A percentile compares a stretch with the other conserved stretches of the same genome.
These are phyloP conservation scores for Vicia villosa DNA, from an alignment of 306 rosid genomes.

Conservation along the genomic window DNA sequence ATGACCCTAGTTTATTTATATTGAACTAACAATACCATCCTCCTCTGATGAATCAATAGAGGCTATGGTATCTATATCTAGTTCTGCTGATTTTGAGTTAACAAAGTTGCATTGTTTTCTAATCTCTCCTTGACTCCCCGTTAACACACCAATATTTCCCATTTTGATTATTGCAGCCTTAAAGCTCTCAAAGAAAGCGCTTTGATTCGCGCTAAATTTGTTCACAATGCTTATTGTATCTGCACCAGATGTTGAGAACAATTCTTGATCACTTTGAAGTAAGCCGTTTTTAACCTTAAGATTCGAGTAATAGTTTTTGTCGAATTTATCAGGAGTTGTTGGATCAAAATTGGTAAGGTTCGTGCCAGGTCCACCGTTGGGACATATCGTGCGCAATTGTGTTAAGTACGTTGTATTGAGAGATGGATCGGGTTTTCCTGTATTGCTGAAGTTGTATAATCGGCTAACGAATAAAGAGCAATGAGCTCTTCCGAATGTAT, in stretches of 20 bases:
- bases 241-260: conserved; percentile 39
- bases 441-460: conserved; percentile 37
- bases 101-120: conserved; percentile 40
- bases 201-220: conserved; percentile 6
- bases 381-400: conserved; percentile 29
- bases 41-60: conserved; percentile 6
- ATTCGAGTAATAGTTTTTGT: conserved; percentile 41
- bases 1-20: conserved; percentile 1
- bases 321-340: conserved; percentile 37
- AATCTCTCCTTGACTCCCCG: conserved; percentile 39
- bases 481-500: conserved; percentile 44
- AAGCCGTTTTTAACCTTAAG: conserved; percentile 29
- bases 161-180: conserved; percentile 37
- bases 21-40: conserved; percentile 20
- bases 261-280: conserved; percentile 45
- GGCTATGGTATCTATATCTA: not conserved
- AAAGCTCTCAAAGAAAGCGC: conserved; percentile 31
- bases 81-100: conserved; percentile 26
- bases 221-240: conserved; percentile 38
- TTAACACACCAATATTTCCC: conserved; percentile 43
- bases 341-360: conserved; percentile 35
- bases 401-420: conserved; percentile 34
- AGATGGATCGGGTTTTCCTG: conserved; percentile 39
- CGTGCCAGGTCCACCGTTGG: not conserved
- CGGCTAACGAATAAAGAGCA: conserved; percentile 14